These are phyloP conservation scores for Penicillium frequentans DNA, from an alignment of 2,329 filamentous ascomycete species.

Conservation along the genomic window DNA sequence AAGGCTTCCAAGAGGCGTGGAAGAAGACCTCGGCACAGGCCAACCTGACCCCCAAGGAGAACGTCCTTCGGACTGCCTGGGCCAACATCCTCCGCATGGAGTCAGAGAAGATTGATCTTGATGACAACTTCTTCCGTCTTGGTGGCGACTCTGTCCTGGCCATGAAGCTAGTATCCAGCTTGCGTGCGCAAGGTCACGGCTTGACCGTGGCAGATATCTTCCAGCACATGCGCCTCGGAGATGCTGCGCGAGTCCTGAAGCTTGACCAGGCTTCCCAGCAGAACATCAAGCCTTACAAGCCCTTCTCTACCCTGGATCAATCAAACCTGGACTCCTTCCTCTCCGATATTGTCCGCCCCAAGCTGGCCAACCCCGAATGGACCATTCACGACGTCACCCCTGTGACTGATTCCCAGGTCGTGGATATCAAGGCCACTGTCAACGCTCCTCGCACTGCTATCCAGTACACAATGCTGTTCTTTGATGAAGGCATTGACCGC, in stretches of 20 bases:
- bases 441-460: conserved; percentile 60
- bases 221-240: conserved; percentile 45
- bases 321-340: conserved; percentile 44
- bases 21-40: conserved; percentile 26
- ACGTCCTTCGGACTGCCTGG: conserved; percentile 36
- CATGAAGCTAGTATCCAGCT: conserved; percentile 55
- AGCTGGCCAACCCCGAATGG: conserved; percentile 51
- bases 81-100: conserved; percentile 27
- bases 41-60: conserved; percentile 37
- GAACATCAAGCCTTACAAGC: conserved; percentile 33
- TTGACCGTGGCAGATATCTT: conserved; percentile 55
- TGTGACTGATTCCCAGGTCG: conserved; percentile 57
- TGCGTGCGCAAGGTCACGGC: conserved; percentile 43
- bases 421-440: conserved; percentile 60
- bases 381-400: conserved; percentile 58
- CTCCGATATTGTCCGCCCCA: conserved; percentile 47
- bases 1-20: conserved; percentile 34
- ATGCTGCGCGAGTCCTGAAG: conserved; percentile 55
- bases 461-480: conserved; percentile 64
- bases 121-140: conserved; percentile 62
- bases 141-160: conserved; percentile 62
- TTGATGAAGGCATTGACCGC: conserved; percentile 51
- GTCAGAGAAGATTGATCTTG: conserved; percentile 48
- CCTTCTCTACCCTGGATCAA: conserved; percentile 53
- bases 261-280: conserved; percentile 30